Conservation (phyloP, 768 basidiomycete genomes). For the Thelephora ganbajun region DNA sequence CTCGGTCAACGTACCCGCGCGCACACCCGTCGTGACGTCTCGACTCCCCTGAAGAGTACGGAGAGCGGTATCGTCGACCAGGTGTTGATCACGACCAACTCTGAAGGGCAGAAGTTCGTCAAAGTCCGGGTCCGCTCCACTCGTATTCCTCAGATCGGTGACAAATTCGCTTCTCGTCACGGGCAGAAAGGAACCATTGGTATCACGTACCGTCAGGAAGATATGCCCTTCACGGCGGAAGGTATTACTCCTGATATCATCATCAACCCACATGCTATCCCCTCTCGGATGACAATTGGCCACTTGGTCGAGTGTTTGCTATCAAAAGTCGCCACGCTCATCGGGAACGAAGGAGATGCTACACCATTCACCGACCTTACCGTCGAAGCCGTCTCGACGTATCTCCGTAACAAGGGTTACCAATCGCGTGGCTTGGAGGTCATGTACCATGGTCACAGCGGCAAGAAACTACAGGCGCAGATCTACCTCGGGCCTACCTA, state of each 20-base stretch:
- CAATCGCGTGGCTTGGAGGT: slow-evolving; percentile 95
- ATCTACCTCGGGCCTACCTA: slow-evolving; percentile 98
- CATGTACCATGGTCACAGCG: slow-evolving; percentile 98
- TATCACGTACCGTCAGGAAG: slow-evolving; percentile 98
- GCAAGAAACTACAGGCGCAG: slow-evolving; percentile 95
- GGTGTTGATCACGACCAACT: slow-evolving; percentile 91
- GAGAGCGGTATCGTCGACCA: slow-evolving; percentile 98
- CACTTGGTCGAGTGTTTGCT: slow-evolving; percentile 97
- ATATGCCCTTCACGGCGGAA: slow-evolving; percentile 98
- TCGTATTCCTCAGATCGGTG: slow-evolving; percentile 93
- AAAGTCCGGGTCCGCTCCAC: slow-evolving; percentile 94
- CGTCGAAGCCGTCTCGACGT: slow-evolving; percentile 92
- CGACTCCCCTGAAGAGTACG: slow-evolving; percentile 94
- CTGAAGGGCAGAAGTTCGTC: slow-evolving; percentile 94
- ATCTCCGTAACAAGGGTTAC: slow-evolving; percentile 82
- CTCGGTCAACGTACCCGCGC: slow-evolving; percentile 89
- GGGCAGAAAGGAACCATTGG: slow-evolving; percentile 99
- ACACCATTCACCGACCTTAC: slow-evolving; percentile 98
- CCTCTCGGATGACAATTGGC: slow-evolving; percentile 99
- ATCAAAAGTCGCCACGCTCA: slow-evolving; percentile 90
- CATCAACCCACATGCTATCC: slow-evolving; percentile 99
- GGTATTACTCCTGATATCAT: slow-evolving; percentile 95
- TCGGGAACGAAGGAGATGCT: slow-evolving; percentile 95
- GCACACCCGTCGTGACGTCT: slow-evolving; percentile 91
- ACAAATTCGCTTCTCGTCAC: slow-evolving; percentile 98